A percentile compares a stretch with the other conserved stretches of the same genome.
Evolutionary conservation across 1,139 yeast species (phyloP).

Genomic region (Debaryomyces robertsiae): DNA sequence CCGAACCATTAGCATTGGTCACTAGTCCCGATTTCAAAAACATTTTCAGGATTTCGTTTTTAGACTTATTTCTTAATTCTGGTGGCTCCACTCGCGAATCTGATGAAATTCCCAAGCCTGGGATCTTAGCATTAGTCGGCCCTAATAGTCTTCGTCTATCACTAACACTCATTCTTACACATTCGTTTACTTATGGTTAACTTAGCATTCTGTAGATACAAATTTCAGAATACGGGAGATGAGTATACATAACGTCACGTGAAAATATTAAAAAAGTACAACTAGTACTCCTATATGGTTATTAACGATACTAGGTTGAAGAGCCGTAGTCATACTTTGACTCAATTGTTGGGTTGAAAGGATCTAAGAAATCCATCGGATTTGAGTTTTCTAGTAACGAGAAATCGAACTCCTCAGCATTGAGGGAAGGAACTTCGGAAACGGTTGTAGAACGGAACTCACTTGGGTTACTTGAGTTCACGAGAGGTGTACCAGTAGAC

Average conservation of each 20-base stretch:
- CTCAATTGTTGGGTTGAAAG: constrained; percentile 19
- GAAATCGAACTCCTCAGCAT: constrained; percentile 25
- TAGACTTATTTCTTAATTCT: constrained; percentile 5
- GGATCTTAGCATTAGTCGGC: constrained; percentile 59
- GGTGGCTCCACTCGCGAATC: constrained; percentile 8
- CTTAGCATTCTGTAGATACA: too few species aligned
- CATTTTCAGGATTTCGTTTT: constrained; percentile 35
- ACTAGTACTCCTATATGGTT: not conserved
- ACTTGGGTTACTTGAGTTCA: not conserved
- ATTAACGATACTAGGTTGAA: not conserved
- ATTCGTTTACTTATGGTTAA: not conserved
- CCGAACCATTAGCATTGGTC: constrained; percentile 80
- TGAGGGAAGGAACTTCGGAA: constrained; percentile 11
- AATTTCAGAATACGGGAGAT: not conserved
- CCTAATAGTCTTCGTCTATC: constrained; percentile 78
- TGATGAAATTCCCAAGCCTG: constrained; percentile 30
- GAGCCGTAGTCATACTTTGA: constrained; percentile 1
- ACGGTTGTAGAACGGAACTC: constrained; percentile 1
- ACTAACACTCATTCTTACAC: constrained; percentile 36
- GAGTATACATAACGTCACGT: not conserved
- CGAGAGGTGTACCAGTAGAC: not conserved
- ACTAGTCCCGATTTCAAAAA: constrained; percentile 63
- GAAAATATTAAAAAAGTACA: not conserved
- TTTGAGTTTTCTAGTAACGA: constrained; percentile 20
- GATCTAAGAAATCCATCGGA: constrained; percentile 26